A percentile compares a stretch with the other conserved stretches of the same genome.
Conservation (phyloP, 2,329 filamentous ascomycete species). For the Exophiala bonariae region DNA sequence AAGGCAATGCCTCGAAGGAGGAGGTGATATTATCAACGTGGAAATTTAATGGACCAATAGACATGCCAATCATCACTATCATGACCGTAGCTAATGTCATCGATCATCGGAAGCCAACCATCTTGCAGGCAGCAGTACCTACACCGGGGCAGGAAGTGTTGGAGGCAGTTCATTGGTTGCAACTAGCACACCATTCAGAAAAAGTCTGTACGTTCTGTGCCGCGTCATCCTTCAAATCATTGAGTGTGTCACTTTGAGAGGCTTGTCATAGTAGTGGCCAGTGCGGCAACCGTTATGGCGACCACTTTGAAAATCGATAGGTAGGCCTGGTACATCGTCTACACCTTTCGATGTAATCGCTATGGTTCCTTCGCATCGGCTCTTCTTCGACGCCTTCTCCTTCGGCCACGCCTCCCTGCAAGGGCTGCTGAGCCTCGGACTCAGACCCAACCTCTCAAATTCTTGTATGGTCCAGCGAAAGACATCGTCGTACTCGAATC, state of each 20-base stretch:
- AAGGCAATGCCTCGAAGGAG: too few relatives aligned
- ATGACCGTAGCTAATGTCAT: too few relatives aligned
- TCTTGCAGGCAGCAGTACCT: not conserved
- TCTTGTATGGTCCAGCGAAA: too few relatives aligned
- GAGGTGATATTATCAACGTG: too few relatives aligned
- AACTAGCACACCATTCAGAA: not conserved
- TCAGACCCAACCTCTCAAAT: too few relatives aligned
- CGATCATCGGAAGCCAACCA: conserved; percentile 1
- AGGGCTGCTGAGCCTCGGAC: too few relatives aligned
- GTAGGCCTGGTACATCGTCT: not conserved
- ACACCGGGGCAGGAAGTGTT: conserved; percentile 1
- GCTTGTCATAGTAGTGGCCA: not conserved
- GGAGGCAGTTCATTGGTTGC: not conserved
- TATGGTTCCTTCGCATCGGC: not conserved
- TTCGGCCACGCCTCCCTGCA: too few relatives aligned
- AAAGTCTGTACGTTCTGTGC: not conserved
- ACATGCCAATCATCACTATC: too few relatives aligned
- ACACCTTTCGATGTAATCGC: not conserved
- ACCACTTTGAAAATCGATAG: not conserved
- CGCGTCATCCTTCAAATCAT: not conserved
- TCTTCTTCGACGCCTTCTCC: too few relatives aligned
- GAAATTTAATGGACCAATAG: too few relatives aligned
- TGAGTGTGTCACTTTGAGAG: not conserved
- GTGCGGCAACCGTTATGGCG: not conserved
- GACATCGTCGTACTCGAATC: not conserved